Conservation (phyloP, 2,329 filamentous ascomycete species). For the Colletotrichum sp. region DNA sequence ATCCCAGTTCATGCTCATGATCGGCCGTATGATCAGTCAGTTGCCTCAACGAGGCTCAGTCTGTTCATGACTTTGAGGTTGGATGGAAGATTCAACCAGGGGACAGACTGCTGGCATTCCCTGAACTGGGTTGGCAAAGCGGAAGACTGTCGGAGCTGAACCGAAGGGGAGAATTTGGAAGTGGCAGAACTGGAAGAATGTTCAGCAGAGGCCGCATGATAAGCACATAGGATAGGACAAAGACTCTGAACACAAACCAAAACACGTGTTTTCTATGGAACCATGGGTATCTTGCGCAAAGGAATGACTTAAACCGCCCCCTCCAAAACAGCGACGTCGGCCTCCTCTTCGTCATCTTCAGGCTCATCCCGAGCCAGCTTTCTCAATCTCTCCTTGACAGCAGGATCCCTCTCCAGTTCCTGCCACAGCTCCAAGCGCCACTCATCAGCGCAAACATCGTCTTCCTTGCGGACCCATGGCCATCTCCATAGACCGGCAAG, state of each 20-base stretch:
- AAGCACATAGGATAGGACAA: no score
- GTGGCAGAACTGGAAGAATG: no score
- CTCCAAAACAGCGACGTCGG: not conserved
- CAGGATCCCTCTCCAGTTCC: constrained; percentile 59
- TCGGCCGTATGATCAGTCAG: no score
- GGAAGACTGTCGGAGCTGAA: no score
- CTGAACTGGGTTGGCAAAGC: no score
- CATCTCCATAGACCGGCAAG: constrained; percentile 52
- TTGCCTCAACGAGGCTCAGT: no score
- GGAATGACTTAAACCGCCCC: not conserved
- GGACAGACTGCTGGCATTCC: no score
- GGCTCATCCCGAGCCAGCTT: constrained; percentile 38
- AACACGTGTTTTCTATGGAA: not conserved
- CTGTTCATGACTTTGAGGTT: no score
- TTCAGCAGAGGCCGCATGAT: no score
- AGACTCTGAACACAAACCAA: not conserved
- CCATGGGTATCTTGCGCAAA: constrained; percentile 9
- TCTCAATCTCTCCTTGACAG: constrained; percentile 45
- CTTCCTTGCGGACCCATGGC: constrained; percentile 40
- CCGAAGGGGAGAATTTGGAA: no score
- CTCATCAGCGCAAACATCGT: constrained; percentile 41
- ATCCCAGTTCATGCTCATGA: no score
- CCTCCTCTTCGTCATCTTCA: constrained; percentile 14
- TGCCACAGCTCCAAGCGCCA: constrained; percentile 63
- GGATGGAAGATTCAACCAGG: no score